These are phyloP conservation scores for barley (Hordeum vulgare) DNA, from an alignment of 176 grass and related monocot genomes.

Conservation along the genomic window MorexV3_pseudomolecules_assembly NC_058518.1:442148557-442149056, in stretches of 20 bases:
- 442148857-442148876: not conserved
- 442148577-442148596: slow-evolving; percentile 98
- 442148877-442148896: slow-evolving; percentile 16
- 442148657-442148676: slow-evolving; percentile 15
- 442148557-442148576: slow-evolving; percentile 96
- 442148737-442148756: not conserved
- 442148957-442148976: slow-evolving; percentile 69
- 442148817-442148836: not conserved
- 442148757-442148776: slow-evolving; percentile 6
- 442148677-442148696: not conserved
- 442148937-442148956: slow-evolving; percentile 93
- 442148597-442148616: slow-evolving; percentile 85
- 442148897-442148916: not conserved
- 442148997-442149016: slow-evolving; percentile 79
- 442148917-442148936: slow-evolving; percentile 10
- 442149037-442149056: slow-evolving; percentile 93
- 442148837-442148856: not conserved
- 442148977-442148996: slow-evolving; percentile 88
- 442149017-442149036: slow-evolving; percentile 90
- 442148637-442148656: slow-evolving; percentile 70
- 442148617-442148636: slow-evolving; percentile 92
- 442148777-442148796: not conserved
- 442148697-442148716: too few species aligned
- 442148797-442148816: not conserved
- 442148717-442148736: too few species aligned